Base-by-base conservation (phyloP, 352 stramenopile species). In the Peronosclerospora sorghi region DNA sequence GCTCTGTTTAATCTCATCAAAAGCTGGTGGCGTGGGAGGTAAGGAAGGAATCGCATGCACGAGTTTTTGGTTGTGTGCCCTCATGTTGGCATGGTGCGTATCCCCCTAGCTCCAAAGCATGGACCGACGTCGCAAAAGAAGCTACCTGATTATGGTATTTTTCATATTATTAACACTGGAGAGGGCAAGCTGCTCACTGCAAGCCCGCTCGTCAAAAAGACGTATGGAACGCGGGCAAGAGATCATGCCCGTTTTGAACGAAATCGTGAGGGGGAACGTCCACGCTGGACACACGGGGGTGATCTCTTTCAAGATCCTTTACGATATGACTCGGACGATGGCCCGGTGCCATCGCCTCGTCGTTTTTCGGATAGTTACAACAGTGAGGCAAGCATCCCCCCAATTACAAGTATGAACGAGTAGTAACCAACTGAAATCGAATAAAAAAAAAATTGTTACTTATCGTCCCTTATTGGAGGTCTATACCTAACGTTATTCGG, bases 241-340 rank as follows among this genome's bases (percentile, higher is more conserved):
- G 42, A 29, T 2, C 41, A 41, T 10, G 40, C 29, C 5, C 49
- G 34, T 4, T 56, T 38, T 15, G 56, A 62, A 4, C 45, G 32
- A 32, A 56, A 81, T 12, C 45, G 37, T 23, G 66, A 78, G 32
- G 59, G 55, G 37, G 71, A 82, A 28, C 54, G 59, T 9, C 63
- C 71, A 12, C 64, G 76, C 24, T 91, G 78, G 78, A 91, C 73
- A 3, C 75, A 86, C 37, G 78, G 78, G 27, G 78, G 75, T 18
- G 78, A 88, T 28, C 51, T 91, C 21, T 91, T 91, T 48, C 73
- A 86, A 50, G 78, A 91, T 44, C 71, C 73, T 6, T 62, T 86
- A 19, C 75, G 78, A 17, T 91, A 91, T 52, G 78, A 91, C 53
- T 91, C 78, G 43, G 78, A 91, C 43, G 78, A 91, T 52, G 73